These are phyloP conservation scores for Rhytidhysteron rufulum DNA, from an alignment of 2,329 filamentous ascomycete species.

Conservation along the genomic window DNA sequence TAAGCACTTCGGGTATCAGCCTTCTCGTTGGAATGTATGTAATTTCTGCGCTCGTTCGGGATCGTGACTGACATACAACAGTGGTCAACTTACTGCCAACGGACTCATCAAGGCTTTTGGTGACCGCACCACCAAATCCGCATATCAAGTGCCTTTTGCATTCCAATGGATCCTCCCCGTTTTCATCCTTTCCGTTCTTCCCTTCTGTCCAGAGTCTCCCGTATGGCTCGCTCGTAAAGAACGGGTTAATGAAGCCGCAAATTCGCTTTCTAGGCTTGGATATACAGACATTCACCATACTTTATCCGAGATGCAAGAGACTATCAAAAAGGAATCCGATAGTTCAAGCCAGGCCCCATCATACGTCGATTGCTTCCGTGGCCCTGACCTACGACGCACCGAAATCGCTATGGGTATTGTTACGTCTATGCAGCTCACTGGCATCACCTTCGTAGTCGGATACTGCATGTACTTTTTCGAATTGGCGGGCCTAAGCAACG, in stretches of 20 bases:
- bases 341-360: background rate
- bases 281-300: background rate
- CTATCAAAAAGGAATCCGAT: background rate
- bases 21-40: conserved; percentile 1
- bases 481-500: conserved; percentile 2
- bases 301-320: background rate
- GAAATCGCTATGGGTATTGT: conserved; percentile 3
- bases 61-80: background rate
- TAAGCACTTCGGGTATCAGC: conserved; percentile 2
- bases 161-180: conserved; percentile 2
- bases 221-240: conserved; percentile 2
- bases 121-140: background rate
- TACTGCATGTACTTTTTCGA: conserved; percentile 6
- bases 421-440: background rate
- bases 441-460: conserved; percentile 1
- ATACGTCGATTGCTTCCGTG: conserved; percentile 3
- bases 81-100: conserved; percentile 1
- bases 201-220: conserved; percentile 3
- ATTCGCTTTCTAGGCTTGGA: background rate
- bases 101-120: conserved; percentile 2
- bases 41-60: no score
- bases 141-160: conserved; percentile 2
- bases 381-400: conserved; percentile 1
- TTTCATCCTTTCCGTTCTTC: conserved; percentile 1
- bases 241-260: background rate